A percentile compares a stretch with the other conserved stretches of the same genome.
Conservation (phyloP, 73 alveolate genomes). For the Tetrahymena elliotti region DNA sequence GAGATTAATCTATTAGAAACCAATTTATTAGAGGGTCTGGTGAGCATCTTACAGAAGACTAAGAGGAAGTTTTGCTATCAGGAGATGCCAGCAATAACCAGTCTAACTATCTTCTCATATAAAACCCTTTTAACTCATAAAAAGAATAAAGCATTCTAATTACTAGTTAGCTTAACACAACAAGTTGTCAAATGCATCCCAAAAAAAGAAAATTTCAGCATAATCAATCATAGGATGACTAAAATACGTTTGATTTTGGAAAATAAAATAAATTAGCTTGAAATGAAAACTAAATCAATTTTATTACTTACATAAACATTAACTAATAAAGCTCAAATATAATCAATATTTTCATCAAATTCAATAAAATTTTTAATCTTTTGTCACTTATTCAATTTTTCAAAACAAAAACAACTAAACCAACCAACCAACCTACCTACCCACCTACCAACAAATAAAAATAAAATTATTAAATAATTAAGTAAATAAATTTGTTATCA, state of each 20-base stretch:
- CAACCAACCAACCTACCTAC: too few species aligned
- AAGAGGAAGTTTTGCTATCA: not conserved
- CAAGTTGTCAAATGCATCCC: not conserved
- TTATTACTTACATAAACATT: too few species aligned
- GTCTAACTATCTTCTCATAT: not conserved
- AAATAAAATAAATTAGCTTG: not conserved
- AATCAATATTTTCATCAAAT: too few species aligned
- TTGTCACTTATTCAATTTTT: too few species aligned
- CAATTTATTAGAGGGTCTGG: not conserved
- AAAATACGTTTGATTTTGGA: not conserved
- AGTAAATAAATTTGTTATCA: too few species aligned
- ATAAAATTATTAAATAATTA: too few species aligned
- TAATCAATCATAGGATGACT: not conserved
- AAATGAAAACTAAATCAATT: not conserved
- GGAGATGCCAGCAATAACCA: not conserved
- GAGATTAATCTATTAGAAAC: not conserved
- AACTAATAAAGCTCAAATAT: too few species aligned
- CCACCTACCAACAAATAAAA: too few species aligned
- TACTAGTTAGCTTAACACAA: not conserved
- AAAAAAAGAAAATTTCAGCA: not conserved
- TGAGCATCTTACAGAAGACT: not conserved
- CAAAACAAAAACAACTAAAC: too few species aligned
- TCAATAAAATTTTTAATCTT: too few species aligned
- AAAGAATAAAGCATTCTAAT: not conserved
- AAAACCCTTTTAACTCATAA: not conserved